Conservation (phyloP, 805 yeast species). For the Wickerhamiella cacticola region DNA sequence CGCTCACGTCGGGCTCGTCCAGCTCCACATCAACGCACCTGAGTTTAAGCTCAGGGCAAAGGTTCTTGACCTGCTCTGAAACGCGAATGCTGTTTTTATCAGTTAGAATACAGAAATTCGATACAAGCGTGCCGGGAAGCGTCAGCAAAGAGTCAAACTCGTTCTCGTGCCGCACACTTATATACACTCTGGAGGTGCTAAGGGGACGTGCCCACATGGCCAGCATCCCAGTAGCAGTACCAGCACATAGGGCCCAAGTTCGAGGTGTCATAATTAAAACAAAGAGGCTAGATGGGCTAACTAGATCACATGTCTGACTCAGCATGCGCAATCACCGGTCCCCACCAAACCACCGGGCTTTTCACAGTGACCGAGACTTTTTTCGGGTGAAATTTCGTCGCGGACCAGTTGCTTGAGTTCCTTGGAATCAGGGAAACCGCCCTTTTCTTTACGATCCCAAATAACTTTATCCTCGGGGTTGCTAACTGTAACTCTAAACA, state of each 20-base stretch:
- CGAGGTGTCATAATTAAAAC: conserved; percentile 12
- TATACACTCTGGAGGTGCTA: conserved; percentile 33
- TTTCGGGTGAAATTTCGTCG: conserved; percentile 43
- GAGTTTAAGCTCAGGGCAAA: conserved; percentile 40
- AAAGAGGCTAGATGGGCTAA: background rate
- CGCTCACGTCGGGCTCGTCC: conserved; percentile 53
- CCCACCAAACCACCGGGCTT: conserved; percentile 14
- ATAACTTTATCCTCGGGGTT: conserved; percentile 28
- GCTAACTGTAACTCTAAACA: conserved; percentile 47
- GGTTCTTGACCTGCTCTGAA: conserved; percentile 47
- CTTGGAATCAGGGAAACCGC: conserved; percentile 83
- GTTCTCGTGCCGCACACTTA: conserved; percentile 43
- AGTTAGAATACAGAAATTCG: conserved; percentile 61
- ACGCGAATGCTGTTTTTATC: conserved; percentile 50
- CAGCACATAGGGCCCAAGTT: conserved; percentile 16
- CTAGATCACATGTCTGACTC: background rate
- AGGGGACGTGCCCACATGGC: conserved; percentile 10
- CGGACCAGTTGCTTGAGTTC: conserved; percentile 57
- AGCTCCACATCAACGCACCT: conserved; percentile 61
- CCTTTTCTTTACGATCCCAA: conserved; percentile 52
- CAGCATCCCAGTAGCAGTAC: conserved; percentile 7
- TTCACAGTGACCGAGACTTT: conserved; percentile 56
- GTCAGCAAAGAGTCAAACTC: conserved; percentile 46
- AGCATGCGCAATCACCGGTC: conserved; percentile 1
- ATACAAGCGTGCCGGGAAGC: conserved; percentile 47